Evolutionary conservation across 1,139 yeast genomes (phyloP), one percentile per base, ranked within the genome.

Genomic region (Suzukiozyma palmioleophila): DNA sequence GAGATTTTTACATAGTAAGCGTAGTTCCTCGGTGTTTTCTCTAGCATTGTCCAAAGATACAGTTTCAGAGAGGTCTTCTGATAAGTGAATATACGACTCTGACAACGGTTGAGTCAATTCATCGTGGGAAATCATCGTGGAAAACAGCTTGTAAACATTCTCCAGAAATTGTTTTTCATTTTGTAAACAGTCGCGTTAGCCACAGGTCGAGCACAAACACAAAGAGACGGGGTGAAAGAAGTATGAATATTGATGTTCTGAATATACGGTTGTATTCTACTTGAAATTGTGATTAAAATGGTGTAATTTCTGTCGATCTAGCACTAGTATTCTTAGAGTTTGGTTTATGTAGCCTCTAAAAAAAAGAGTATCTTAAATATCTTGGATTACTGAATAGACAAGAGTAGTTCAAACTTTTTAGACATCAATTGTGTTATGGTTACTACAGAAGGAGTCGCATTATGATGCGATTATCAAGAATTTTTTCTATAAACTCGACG

Each of bases 71-170:
- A 24, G 28, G n/a, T 32, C 36, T 9, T 38, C 38, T 9, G 35
- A 11, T 33, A 26, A 18, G 22, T 34, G 39, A 11, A 32, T 13
- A 16, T 31, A 28, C 25, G 32, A 21, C 44, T 58, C 62, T 16
- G 60, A 50, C 33, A 50, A 37, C 28, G 51, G 55, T 29, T 49
- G 54, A 10, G 56, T 43, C 33, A 50, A 35, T 24, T 50, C 55
- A 36, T 47, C 47, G 32, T 32, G 35, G 32, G 43, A 40, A 28
- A 12, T 36, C 31, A 28, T 28, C 8, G 13, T 11, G 28, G 13
- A 26, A 26, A 12, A 26, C 13, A 11, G 13, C 11, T 11, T 12
- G 13, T 10, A 9, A 26, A 9, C 8, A 10, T 26, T 12, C 13
- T 11, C 28, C 13, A 12, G n/a, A 26, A 12, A 6, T 26, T 3